Percentiles rank a stretch among this genome's conserved stretches.
These are phyloP conservation scores for Umbilicus rupestris DNA, from an alignment of 164 flowering plant species.

Conservation along the genomic window DNA sequence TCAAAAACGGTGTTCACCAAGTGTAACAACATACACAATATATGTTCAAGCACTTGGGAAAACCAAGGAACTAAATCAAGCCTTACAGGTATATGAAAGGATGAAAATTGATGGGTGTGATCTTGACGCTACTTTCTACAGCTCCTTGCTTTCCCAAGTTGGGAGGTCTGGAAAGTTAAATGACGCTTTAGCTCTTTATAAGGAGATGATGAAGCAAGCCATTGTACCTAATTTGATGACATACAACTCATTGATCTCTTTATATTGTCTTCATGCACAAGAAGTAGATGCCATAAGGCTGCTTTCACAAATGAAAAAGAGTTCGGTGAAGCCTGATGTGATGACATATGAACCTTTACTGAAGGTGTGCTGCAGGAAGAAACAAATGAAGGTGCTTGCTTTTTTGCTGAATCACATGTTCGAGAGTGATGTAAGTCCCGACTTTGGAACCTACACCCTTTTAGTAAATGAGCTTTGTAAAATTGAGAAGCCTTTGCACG, in stretches of 20 bases:
- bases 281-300: slow-evolving; percentile 45
- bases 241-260: slow-evolving; percentile 45
- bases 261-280: slow-evolving; percentile 35
- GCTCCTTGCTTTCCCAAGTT: slow-evolving; percentile 43
- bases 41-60: slow-evolving; percentile 52
- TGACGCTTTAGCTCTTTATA: slow-evolving; percentile 33
- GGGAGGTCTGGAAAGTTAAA: slow-evolving; percentile 41
- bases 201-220: slow-evolving; percentile 45
- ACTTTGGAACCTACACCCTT: slow-evolving; percentile 37
- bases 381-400: slow-evolving; percentile 44
- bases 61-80: slow-evolving; percentile 38
- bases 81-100: slow-evolving; percentile 39
- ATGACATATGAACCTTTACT: slow-evolving; percentile 48
- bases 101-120: slow-evolving; percentile 43
- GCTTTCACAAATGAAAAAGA: slow-evolving; percentile 42
- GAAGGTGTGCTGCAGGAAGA: slow-evolving; percentile 50
- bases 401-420: slow-evolving; percentile 50
- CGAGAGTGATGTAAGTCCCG: slow-evolving; percentile 39
- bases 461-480: slow-evolving; percentile 40
- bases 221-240: slow-evolving; percentile 31
- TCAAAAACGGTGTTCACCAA: slow-evolving; percentile 39
- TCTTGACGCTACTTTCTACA: slow-evolving; percentile 48
- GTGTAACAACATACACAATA: slow-evolving; percentile 46
- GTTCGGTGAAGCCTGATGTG: slow-evolving; percentile 40
- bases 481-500: slow-evolving; percentile 36